These are phyloP conservation scores for Gossypium gossypioides DNA, from an alignment of 441 rosid species.

Conservation along the genomic window DNA sequence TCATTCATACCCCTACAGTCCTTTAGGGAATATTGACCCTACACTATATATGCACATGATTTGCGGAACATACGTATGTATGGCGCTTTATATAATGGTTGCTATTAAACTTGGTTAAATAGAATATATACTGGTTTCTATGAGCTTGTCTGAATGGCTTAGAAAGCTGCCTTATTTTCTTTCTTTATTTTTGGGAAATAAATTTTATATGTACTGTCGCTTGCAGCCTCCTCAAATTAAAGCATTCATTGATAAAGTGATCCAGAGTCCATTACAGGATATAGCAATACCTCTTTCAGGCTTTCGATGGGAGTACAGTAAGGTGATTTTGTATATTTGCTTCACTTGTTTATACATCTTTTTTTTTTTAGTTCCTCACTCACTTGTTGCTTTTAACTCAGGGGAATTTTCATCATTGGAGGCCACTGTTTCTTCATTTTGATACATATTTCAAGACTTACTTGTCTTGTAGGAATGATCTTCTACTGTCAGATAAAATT, in stretches of 20 bases:
- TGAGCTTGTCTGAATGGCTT: not conserved
- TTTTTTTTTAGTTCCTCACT: conserved; percentile 15
- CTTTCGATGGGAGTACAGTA: conserved; percentile 85
- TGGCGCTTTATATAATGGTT: not conserved
- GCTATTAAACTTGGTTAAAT: not conserved
- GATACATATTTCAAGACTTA: conserved; percentile 88
- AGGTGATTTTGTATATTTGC: conserved; percentile 38
- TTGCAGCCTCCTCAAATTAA: conserved; percentile 86
- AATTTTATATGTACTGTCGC: conserved; percentile 13
- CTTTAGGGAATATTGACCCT: not conserved
- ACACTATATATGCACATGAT: not conserved
- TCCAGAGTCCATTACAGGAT: conserved; percentile 92
- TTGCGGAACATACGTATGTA: not conserved
- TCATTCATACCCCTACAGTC: not conserved
- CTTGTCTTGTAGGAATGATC: conserved; percentile 73
- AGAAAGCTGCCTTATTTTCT: not conserved
- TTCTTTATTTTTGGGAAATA: not conserved
- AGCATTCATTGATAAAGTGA: conserved; percentile 86
- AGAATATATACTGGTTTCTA: not conserved
- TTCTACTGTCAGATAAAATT: conserved; percentile 61
- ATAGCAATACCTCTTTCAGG: conserved; percentile 96
- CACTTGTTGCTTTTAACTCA: conserved; percentile 30
- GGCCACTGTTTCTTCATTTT: conserved; percentile 87
- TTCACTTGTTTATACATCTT: not conserved
- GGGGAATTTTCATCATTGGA: conserved; percentile 99